A percentile compares a stretch with the other conserved stretches of the same genome.
These are phyloP conservation scores for Lactifluus pinguis DNA, from an alignment of 768 basidiomycete species.

Conservation along the genomic window DNA sequence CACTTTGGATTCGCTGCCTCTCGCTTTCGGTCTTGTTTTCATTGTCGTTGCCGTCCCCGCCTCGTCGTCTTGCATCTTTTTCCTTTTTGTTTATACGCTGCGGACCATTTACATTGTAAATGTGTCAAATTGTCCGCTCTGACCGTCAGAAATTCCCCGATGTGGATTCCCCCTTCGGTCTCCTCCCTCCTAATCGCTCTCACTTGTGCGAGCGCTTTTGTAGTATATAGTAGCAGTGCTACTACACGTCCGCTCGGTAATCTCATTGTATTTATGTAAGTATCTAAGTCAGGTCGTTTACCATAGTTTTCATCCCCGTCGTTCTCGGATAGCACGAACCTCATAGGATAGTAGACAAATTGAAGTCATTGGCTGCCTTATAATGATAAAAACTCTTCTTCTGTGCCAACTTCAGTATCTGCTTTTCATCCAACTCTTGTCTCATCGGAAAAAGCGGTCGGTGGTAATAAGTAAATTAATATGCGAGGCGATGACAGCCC, in stretches of 20 bases:
- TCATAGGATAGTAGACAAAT: not conserved
- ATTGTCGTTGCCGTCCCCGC: not conserved
- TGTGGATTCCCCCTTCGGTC: not conserved
- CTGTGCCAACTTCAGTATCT: not conserved
- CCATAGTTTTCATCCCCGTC: not conserved
- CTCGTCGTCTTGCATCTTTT: not conserved
- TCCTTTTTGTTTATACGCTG: not conserved
- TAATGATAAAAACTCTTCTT: not conserved
- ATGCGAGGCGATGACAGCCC: not conserved
- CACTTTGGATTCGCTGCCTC: not conserved
- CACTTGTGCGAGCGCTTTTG: not conserved
- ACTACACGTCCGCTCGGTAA: not conserved
- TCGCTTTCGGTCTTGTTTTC: slow-evolving; percentile 6
- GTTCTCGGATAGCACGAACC: not conserved
- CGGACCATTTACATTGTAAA: too few relatives aligned
- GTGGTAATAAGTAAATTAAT: not conserved
- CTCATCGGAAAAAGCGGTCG: not conserved
- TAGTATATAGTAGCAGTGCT: slow-evolving; percentile 3
- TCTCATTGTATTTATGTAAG: slow-evolving; percentile 5
- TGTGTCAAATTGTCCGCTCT: not conserved
- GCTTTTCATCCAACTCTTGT: not conserved
- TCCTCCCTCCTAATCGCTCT: not conserved
- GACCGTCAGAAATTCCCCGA: not conserved
- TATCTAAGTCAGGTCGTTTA: slow-evolving; percentile 3
- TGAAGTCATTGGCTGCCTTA: not conserved